Base-by-base conservation (phyloP, 495 filamentous ascomycete species). In the Extremus antarcticus region DNA sequence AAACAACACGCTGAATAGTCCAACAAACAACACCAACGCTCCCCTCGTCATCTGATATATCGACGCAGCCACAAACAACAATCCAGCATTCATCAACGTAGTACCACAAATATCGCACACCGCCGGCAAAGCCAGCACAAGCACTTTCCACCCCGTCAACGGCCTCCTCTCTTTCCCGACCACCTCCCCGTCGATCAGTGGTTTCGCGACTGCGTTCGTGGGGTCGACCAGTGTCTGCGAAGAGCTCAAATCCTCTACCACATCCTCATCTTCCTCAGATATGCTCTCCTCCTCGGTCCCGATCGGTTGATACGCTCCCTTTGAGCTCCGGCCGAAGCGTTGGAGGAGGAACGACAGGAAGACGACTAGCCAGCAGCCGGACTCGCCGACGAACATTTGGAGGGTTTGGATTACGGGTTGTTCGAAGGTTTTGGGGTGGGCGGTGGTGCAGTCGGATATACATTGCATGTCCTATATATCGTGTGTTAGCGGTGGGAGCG, bases 31-130 rank as follows among this genome's bases (percentile, higher is more conserved):
- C 16, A 97, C 90, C 23, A 98, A 74, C 0, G 92, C 91, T 16
- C 92, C 92, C 24, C 92, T 78, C 9, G 91, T 97, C 92, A 98
- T 98, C 68, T 98, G 92, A 74, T 96, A 98, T 62, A 98, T 94
- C 57, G 84, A 89, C 0, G 92, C 88, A 1, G 87, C 92, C 10
- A 96, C 89, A 63, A 96, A 94, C 46, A 96, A 77, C 55, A 98
- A 73, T 13, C 92, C 92, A 3, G 89, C 85, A 68, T 97, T 98
- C 86, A 98, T 95, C 22, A 97, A 81, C 19, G 92, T 98, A 2
- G 92, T 98, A 21, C 87, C 92, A 3, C 85, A 77, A 57, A 98
- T 94, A 65, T 98, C 92, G 70, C 90, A 95, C 70, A 86, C 86
- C 22, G 92, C 88, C 1, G 92, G 92, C 4, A 94, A 74, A 10